Base-by-base conservation (phyloP, 768 basidiomycete genomes). In the Lactarius sp. region DNA sequence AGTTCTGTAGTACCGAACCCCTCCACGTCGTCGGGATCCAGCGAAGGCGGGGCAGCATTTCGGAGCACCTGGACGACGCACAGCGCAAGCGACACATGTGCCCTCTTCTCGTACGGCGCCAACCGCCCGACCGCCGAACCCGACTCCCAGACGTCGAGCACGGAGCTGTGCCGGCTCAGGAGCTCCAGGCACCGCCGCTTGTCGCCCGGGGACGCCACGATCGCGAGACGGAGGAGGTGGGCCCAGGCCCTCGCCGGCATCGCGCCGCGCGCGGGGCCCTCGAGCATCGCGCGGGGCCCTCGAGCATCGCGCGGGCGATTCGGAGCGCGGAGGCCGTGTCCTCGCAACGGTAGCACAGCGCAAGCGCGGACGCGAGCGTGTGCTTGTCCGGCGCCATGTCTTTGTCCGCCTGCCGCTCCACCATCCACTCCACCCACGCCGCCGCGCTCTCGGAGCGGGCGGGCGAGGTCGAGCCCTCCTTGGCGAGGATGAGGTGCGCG, bases 181-280 rank as follows among this genome's bases (percentile, higher is more conserved):
- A 66, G 65, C 36, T 60, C 33, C 22, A 68, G 27, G 49, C 67
- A 68, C 8, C 47, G 51, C 31, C 47, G 52, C 6, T 46, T 56
- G 13, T 57, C 49, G 9, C 22, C 7, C 18, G 44, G 59, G 18
- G 36, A 2, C 4, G 56, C 57, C 14, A 33, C 47, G 59, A n/a
- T 34, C 27, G 68, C 68, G 18, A 63, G 50, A 14, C 36, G 59
- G 59, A 68, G 18, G 2, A 67, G 12, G 56, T 59, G 14, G 13
- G 2, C 18, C 68, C 68, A 68, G 33, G 20, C 59, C 5, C 6
- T 44, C 14, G 34, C 13, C 3, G 65, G 16, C 31, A 62, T 16
- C 1, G 60, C 34, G 18, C 36, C 39, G 52, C 8, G 27, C 36
- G 14, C 7, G 18, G 54, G 46, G 3, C 47, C 50, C 13, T 52